Evolutionary conservation across 2,329 filamentous ascomycete species (phyloP).

Genomic region (Mycocentrospora acerina): DNA sequence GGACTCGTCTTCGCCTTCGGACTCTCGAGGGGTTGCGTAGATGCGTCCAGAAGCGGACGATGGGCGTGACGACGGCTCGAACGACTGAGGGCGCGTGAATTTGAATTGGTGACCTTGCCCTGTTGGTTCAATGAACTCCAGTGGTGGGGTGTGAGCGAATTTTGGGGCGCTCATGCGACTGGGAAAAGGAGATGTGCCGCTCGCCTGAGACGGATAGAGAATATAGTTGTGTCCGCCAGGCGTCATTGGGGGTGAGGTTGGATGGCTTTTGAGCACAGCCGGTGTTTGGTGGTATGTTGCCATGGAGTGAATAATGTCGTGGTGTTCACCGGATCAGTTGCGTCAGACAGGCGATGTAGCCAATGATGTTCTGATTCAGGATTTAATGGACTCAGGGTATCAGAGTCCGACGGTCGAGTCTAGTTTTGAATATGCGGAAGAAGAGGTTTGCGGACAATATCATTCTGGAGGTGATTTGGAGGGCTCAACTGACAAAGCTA

Average conservation of each 20-base stretch:
- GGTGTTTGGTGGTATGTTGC: conserved; percentile 33
- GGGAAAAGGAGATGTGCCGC: conserved; percentile 36
- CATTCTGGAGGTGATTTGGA: conserved; percentile 41
- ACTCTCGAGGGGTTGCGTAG: conserved; percentile 33
- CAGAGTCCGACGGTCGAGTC: conserved; percentile 33
- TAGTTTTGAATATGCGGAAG: conserved; percentile 33
- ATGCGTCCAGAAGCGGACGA: conserved; percentile 41
- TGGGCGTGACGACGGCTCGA: conserved; percentile 38
- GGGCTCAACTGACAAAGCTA: conserved; percentile 34
- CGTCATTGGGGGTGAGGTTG: conserved; percentile 42
- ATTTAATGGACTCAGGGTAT: conserved; percentile 33
- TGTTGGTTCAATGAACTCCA: conserved; percentile 41
- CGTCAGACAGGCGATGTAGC: conserved; percentile 32
- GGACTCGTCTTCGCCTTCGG: conserved; percentile 30
- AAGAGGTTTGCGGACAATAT: conserved; percentile 42
- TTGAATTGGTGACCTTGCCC: conserved; percentile 38
- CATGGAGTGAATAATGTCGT: conserved; percentile 29
- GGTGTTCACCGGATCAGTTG: conserved; percentile 30
- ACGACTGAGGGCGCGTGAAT: conserved; percentile 39
- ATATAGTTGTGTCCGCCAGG: conserved; percentile 30
- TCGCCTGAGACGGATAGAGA: conserved; percentile 31
- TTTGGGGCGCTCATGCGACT: conserved; percentile 35
- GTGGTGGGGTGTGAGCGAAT: conserved; percentile 37
- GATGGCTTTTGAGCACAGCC: conserved; percentile 32
- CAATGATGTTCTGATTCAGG: conserved; percentile 20